Evolutionary conservation across 2,329 filamentous ascomycete species (phyloP).

Genomic region (Anisogramma anomala): DNA sequence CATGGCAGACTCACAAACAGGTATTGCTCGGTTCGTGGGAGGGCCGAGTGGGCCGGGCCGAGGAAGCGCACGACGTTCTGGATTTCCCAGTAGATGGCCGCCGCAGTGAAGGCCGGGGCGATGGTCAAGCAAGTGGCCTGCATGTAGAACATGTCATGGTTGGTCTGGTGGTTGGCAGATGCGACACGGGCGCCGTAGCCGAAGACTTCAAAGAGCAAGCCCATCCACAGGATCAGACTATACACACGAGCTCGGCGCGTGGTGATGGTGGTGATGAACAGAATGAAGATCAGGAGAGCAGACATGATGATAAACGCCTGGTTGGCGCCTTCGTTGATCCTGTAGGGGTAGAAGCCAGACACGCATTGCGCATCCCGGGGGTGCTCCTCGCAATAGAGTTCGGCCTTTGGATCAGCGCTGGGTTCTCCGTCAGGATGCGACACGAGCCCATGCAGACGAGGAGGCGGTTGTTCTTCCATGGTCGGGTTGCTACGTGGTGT

Average conservation of each 20-base stretch:
- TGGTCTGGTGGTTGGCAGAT: constrained; percentile 42
- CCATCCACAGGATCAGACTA: constrained; percentile 41
- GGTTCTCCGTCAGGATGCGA: background rate
- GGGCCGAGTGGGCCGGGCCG: constrained; percentile 34
- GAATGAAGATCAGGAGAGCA: constrained; percentile 29
- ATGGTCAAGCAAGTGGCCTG: constrained; percentile 53
- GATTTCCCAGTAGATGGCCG: constrained; percentile 52
- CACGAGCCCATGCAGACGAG: no score
- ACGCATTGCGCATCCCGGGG: constrained; percentile 19
- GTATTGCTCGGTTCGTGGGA: constrained; percentile 35
- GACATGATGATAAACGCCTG: constrained; percentile 40
- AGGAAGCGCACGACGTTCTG: constrained; percentile 36
- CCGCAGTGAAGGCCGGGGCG: constrained; percentile 53
- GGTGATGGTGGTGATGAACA: constrained; percentile 29
- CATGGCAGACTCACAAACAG: constrained; percentile 36
- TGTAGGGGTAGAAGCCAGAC: constrained; percentile 39
- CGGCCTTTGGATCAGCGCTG: background rate
- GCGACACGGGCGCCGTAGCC: constrained; percentile 49
- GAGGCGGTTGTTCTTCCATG: no score
- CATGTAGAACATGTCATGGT: constrained; percentile 36
- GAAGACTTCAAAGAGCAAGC: constrained; percentile 42
- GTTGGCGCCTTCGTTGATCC: constrained; percentile 42
- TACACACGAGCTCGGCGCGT: constrained; percentile 39
- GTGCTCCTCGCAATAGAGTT: background rate
- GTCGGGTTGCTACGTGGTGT: no score